Base-by-base conservation (phyloP, 495 filamentous ascomycete species). In the Neurospora sp. region DNA sequence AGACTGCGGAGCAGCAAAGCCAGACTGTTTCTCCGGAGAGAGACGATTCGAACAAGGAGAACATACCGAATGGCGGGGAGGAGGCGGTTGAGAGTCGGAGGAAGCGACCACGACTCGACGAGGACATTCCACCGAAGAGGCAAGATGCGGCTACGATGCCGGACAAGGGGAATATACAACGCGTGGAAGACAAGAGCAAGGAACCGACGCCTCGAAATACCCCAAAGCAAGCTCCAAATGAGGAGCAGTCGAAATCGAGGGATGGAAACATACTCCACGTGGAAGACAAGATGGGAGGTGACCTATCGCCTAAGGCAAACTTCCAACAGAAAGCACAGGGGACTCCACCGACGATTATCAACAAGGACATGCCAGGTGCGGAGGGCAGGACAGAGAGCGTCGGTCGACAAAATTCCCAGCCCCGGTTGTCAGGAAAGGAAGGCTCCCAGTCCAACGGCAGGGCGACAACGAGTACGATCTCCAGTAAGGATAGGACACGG, bases 1-100 rank as follows among this genome's bases (percentile, higher is more conserved):
- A 76, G 66, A 20, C 73, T 16, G 69, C 37, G 27, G 71, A 74
- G 27, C 74, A 76, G 38, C 46, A 54, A 72, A 42, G 70, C 23
- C 74, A 75, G 18, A 74, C 75, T 14, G 40, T 74, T 12, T 72
- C 72, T 38, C 39, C 75, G 23, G 31, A 9, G 27, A 35, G 54
- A 9, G 27, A 66, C 7, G 14, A 9, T 31, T 31, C 27, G 14
- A 66, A 66, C 0, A 66, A 66, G 23, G 54, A 62, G 14, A 66
- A 66, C 14, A 37, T 66, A 9, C 54, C 27, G 6, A 0, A 37
- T 66, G 12, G 2, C 1, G 1, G 54, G 3, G 54, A 14, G 0
- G 27, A 18, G 7, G 27, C 7, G 0, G 6, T 6, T 16, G 54
- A 37, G 14, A 37, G 27, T 37, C 27, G 7, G 54, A 35, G 54